Percentiles rank a stretch among this genome's conserved stretches.
Conservation (phyloP, 2,329 filamentous ascomycete genomes). For the Phyllosticta citribraziliensis region DNA sequence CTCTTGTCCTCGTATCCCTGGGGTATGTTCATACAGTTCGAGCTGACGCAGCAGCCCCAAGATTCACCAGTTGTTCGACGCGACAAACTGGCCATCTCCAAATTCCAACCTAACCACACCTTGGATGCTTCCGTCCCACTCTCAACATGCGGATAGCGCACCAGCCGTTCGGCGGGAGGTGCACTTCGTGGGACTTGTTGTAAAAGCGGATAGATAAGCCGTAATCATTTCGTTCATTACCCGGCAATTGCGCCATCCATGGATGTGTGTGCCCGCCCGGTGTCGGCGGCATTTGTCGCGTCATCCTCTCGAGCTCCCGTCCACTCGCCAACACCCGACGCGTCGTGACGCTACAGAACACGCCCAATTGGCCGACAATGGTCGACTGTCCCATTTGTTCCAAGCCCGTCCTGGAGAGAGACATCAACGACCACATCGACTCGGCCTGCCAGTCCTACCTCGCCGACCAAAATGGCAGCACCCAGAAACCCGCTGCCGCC, state of each 20-base stretch:
- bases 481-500: slow-evolving; percentile 21
- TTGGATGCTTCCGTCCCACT: neutral
- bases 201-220: neutral
- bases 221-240: neutral
- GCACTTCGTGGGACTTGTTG: neutral
- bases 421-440: slow-evolving; percentile 89
- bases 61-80: too few relatives aligned
- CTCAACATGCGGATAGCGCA: neutral
- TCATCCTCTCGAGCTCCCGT: neutral
- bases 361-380: slow-evolving; percentile 22
- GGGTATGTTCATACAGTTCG: too few relatives aligned
- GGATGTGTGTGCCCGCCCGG: neutral
- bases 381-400: slow-evolving; percentile 78
- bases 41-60: neutral
- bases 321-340: neutral
- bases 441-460: slow-evolving; percentile 64
- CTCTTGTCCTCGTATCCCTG: too few relatives aligned
- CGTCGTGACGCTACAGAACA: neutral
- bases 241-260: neutral
- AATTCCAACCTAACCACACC: too few relatives aligned
- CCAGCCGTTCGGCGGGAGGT: neutral
- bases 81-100: too few relatives aligned
- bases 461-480: slow-evolving; percentile 38
- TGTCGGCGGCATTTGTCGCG: neutral
- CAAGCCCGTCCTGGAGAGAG: slow-evolving; percentile 57